Base-by-base conservation (phyloP, 352 stramenopile species). In the Pythium aquatile region DNA sequence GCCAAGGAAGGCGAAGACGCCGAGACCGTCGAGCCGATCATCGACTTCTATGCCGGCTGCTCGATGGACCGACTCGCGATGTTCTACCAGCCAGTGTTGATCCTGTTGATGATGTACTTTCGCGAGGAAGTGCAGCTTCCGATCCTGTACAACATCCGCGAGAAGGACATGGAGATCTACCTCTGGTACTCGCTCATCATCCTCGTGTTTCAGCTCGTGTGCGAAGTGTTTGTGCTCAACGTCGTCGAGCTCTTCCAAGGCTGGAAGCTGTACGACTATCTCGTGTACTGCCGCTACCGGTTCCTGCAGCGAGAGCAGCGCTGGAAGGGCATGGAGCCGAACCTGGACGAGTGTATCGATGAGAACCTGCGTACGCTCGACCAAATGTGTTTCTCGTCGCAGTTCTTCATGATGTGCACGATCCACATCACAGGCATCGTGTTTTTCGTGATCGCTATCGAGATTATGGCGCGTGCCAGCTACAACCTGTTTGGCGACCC, bases 121-220 rank as follows among this genome's bases (percentile, higher is more conserved):
- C 88, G 96, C 39, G 78, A 97, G 2, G 94, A 98, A 77, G 78
- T 96, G 3, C 83, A 90, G 67, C 89, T 99, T 30, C 93, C 95
- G 5, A 94, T 96, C 46, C 58, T 97, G 28, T 99, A 99, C 74
- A 93, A 90, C 58, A 99, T 99, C 71, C 93, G 96, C 58, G 91
- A 98, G 61, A 96, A 98, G 61, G 96, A 99, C 68, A 98, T 99
- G 94, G 87, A 98, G 69, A 98, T 98, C 61, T 99, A 99, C 75
- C 67, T 98, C 3, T 93, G 91, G 67, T 99, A 98, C 69, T 94
- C 91, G 17, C 69, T 98, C 13, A 91, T 98, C 44, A 98, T 98
- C 46, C 88, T 99, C 37, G 76, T 91, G 35, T 99, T 99, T 69
- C 92, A 98, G 78, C 78, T 98, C 17, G 78, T 98, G 29, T 80